Evolutionary conservation across 768 basidiomycete genomes (phyloP), one percentile per base, ranked within the genome.

Genomic region (Boletus tylopilopsis): DNA sequence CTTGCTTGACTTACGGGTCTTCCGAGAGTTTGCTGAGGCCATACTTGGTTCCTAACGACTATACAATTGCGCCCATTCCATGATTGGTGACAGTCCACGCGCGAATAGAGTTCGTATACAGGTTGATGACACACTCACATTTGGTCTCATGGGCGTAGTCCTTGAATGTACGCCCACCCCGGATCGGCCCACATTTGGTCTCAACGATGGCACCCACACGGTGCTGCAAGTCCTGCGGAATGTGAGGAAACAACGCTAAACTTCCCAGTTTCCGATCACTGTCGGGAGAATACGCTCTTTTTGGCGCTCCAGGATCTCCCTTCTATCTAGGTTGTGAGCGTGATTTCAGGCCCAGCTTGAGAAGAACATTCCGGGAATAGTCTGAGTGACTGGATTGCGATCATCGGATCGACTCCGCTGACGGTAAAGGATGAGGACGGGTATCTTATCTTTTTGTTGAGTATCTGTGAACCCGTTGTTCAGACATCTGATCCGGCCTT

Each of bases 61-160:
- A 8, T 16, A n/a, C 8, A 4, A 51, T 1, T 62, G 66, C 71
- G 6, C 80, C 73, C 61, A 85, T 85, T 0, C 85, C 85, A 55
- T 87, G 80, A 58, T 82, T 82, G 13, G 53, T 63, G 0, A 85
- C 72, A 76, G 61, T 87, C 85, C 84, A 43, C 12, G n/a, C 2
- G 18, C 23, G 22, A 33, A 6, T 6, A 49, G 22, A 50, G 32
- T 33, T 12, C n/a, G n/a, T n/a, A n/a, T n/a, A n/a, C n/a, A n/a
- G n/a, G n/a, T n/a, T n/a, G n/a, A n/a, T n/a, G n/a, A n/a, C n/a
- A n/a, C n/a, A n/a, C n/a, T n/a, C n/a, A n/a, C n/a, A n/a, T 13
- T 1, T 22, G 4, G 6, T 5, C 3, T 18, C 37, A 40, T 70
- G 23, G 57, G 84, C 86, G 85, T 30, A 88, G 69, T n/a, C n/a